A percentile compares a stretch with the other conserved stretches of the same genome.
Conservation (phyloP, 2,329 filamentous ascomycete genomes). For the Zymoseptoria crescenta region DNA sequence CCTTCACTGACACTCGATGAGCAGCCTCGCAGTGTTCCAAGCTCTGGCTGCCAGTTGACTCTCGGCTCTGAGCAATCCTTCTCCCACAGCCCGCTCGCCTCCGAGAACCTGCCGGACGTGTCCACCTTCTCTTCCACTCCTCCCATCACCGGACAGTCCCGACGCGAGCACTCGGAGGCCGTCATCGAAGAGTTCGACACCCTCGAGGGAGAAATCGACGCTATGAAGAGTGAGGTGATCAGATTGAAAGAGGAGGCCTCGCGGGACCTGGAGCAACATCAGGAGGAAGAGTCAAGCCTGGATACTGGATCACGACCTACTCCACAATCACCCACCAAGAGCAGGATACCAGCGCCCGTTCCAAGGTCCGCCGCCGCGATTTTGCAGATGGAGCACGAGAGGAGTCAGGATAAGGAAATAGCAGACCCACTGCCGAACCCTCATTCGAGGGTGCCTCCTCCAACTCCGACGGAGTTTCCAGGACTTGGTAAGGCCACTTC, state of each 20-base stretch:
- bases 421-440: not conserved
- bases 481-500: slow-evolving; percentile 1
- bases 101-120: not conserved
- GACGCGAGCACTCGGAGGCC: slow-evolving; percentile 1
- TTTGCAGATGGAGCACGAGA: not conserved
- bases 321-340: not conserved
- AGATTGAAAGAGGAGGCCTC: slow-evolving; percentile 3
- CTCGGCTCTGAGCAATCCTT: not conserved
- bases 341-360: not conserved
- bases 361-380: not conserved
- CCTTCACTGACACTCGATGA: not conserved
- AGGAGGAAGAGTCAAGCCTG: not conserved
- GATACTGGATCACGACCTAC: not conserved
- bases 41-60: not conserved
- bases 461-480: slow-evolving; percentile 17
- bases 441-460: slow-evolving; percentile 1
- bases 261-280: not conserved
- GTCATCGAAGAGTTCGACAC: slow-evolving; percentile 11
- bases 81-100: not conserved
- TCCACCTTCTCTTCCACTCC: slow-evolving; percentile 1
- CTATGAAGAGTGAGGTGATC: slow-evolving; percentile 15
- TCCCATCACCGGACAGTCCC: not conserved
- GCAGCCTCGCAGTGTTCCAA: not conserved
- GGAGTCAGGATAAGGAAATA: not conserved
- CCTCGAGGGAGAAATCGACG: slow-evolving; percentile 19